Evolutionary conservation across 1,284 basidiomycete species (phyloP).

Genomic region (Ustilago hordei): DNA sequence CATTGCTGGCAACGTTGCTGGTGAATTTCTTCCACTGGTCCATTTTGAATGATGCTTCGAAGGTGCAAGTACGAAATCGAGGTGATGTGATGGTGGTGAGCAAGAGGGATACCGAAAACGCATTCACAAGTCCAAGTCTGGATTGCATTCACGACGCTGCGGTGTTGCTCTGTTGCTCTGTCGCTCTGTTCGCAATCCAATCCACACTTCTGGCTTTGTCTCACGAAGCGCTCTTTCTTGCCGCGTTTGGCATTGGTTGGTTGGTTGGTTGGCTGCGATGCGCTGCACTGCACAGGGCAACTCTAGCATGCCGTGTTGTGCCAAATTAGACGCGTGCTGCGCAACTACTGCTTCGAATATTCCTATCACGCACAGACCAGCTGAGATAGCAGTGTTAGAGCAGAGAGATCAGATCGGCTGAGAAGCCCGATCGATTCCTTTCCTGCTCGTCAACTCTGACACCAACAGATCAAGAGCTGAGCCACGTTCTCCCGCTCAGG

Average conservation of each 20-base stretch:
- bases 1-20: conserved; percentile 59
- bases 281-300: conserved; percentile 7
- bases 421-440: background rate
- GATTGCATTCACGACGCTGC: conserved; percentile 4
- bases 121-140: background rate
- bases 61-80: background rate
- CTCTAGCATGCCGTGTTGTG: background rate
- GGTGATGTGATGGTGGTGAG: background rate
- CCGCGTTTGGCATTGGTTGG: background rate
- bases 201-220: conserved; percentile 4
- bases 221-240: background rate
- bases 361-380: conserved; percentile 15
- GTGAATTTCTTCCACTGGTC: conserved; percentile 76
- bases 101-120: background rate
- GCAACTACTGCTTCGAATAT: conserved; percentile 1
- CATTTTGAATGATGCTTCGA: conserved; percentile 72
- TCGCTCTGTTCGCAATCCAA: background rate
- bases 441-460: background rate
- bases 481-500: background rate
- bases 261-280: conserved; percentile 13
- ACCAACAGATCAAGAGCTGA: conserved; percentile 6
- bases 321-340: conserved; percentile 9
- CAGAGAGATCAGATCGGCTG: background rate
- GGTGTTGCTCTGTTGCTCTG: background rate
- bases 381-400: background rate